These are phyloP conservation scores for Capsella rubella DNA, from an alignment of 441 rosid genomes.

Conservation along the genomic window DNA sequence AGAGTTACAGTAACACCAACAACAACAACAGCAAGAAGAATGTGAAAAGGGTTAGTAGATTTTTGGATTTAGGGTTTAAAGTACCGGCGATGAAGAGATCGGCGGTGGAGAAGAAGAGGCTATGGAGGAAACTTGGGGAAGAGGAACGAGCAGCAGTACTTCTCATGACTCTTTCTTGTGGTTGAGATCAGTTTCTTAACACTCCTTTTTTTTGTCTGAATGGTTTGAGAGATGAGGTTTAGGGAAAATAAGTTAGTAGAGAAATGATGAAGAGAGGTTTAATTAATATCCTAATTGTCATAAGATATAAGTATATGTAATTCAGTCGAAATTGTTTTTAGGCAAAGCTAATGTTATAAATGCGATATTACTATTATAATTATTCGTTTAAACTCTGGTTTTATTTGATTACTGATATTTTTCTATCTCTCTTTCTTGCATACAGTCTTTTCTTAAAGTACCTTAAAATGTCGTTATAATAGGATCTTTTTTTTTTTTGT, in stretches of 20 bases:
- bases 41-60: constrained; percentile 44
- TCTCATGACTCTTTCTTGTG: constrained; percentile 85
- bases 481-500: too few species aligned
- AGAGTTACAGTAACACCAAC: constrained; percentile 5
- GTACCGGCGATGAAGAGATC: constrained; percentile 82
- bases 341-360: constrained; percentile 25
- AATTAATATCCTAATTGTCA: constrained; percentile 2
- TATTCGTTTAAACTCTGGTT: constrained; percentile 13
- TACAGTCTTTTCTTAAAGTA: neutral
- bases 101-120: constrained; percentile 61
- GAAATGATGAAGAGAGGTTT: constrained; percentile 32
- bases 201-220: neutral
- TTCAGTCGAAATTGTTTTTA: constrained; percentile 13
- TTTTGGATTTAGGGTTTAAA: constrained; percentile 66
- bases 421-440: neutral
- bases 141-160: constrained; percentile 93
- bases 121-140: constrained; percentile 72
- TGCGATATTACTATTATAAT: constrained; percentile 12
- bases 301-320: constrained; percentile 30
- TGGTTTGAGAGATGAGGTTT: constrained; percentile 12
- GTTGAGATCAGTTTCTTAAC: constrained; percentile 48
- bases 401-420: neutral
- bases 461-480: neutral
- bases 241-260: constrained; percentile 37
- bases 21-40: constrained; percentile 33